Conservation (phyloP, 257 asterid genomes). For the Capsicum baccatum region DNA sequence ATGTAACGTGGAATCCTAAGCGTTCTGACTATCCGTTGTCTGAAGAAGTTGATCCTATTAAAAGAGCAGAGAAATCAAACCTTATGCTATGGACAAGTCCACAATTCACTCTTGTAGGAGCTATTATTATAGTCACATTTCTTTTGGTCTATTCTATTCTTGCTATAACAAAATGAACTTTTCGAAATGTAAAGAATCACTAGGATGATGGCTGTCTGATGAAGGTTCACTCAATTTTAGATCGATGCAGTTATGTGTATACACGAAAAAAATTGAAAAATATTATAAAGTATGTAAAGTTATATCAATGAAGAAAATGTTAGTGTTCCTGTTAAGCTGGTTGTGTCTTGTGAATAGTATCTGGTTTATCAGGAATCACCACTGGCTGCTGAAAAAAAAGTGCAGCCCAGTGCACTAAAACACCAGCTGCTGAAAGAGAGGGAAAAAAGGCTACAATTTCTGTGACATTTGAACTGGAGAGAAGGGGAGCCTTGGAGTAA, state of each 20-base stretch:
- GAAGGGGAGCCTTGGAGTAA: no score
- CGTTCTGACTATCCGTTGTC: slow-evolving; percentile 80
- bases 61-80: slow-evolving; percentile 83
- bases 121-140: slow-evolving; percentile 70
- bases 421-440: not conserved
- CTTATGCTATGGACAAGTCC: slow-evolving; percentile 93
- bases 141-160: slow-evolving; percentile 77
- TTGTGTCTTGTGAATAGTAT: not conserved
- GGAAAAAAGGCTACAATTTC: not conserved
- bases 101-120: slow-evolving; percentile 64
- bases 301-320: not conserved
- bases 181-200: slow-evolving; percentile 31
- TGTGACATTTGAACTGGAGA: no score
- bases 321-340: not conserved
- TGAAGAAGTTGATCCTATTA: slow-evolving; percentile 95
- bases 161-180: slow-evolving; percentile 59
- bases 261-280: slow-evolving; percentile 3
- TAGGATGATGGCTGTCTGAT: slow-evolving; percentile 18
- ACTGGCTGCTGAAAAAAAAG: not conserved
- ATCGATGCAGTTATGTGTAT: slow-evolving; percentile 30
- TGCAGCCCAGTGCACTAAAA: no score
- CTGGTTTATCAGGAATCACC: not conserved
- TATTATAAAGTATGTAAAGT: not conserved
- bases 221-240: slow-evolving; percentile 23
- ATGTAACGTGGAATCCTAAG: slow-evolving; percentile 91